These are phyloP conservation scores for Fusarium praegraminearum DNA, from an alignment of 2,329 filamentous ascomycete genomes.

Conservation along the genomic window DNA sequence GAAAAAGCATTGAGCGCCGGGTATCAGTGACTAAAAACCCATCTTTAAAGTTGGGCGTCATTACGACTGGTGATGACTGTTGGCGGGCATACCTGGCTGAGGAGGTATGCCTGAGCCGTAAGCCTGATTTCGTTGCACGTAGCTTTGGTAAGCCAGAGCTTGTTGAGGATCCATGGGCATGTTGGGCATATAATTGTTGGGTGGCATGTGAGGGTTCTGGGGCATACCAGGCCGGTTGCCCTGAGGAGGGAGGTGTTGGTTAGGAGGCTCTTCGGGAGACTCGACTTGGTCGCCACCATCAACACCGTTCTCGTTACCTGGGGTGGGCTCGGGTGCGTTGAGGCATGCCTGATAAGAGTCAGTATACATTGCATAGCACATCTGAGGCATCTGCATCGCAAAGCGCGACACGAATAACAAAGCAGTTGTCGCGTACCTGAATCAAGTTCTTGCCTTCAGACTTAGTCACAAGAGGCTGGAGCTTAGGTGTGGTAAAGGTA, in stretches of 20 bases:
- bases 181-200: constrained; percentile 70
- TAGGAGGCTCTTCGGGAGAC: constrained; percentile 88
- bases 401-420: not conserved
- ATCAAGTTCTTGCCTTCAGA: constrained; percentile 99
- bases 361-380: constrained; percentile 6
- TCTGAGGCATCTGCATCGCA: not conserved
- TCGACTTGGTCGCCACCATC: constrained; percentile 83
- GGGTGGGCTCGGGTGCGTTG: constrained; percentile 91
- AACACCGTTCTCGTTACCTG: constrained; percentile 83
- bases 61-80: constrained; percentile 83
- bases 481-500: constrained; percentile 97
- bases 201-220: constrained; percentile 69
- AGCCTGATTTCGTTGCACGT: constrained; percentile 77
- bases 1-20: constrained; percentile 68
- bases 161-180: constrained; percentile 81
- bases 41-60: constrained; percentile 41
- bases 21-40: constrained; percentile 63
- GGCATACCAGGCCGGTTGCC: constrained; percentile 73
- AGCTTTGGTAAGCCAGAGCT: constrained; percentile 85
- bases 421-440: constrained; percentile 73
- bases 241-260: constrained; percentile 78
- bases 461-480: constrained; percentile 97
- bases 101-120: constrained; percentile 84
- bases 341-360: constrained; percentile 80
- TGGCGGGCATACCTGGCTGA: constrained; percentile 82